Conservation (phyloP, 176 grass and related monocot species). For the Triticum turgidum region DNA sequence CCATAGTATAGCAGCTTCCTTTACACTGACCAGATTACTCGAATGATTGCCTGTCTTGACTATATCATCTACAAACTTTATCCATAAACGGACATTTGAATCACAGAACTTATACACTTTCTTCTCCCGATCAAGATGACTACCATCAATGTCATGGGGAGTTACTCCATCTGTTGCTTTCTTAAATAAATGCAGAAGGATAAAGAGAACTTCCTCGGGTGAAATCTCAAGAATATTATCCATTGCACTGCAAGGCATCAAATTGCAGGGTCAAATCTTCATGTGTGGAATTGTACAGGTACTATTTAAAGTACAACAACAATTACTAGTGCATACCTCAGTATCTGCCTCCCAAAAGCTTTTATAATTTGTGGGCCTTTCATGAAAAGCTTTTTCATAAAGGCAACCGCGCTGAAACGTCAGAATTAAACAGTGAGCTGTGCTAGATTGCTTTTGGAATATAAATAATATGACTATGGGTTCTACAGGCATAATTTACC, state of each 20-base stretch:
- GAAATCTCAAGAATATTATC: slow-evolving; percentile 63
- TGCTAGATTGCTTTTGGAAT: slow-evolving; percentile 7
- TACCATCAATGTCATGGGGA: slow-evolving; percentile 39
- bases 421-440: background rate
- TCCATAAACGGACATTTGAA: slow-evolving; percentile 54
- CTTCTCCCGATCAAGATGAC: slow-evolving; percentile 38
- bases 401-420: slow-evolving; percentile 43
- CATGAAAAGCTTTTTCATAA: slow-evolving; percentile 58
- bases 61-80: slow-evolving; percentile 43
- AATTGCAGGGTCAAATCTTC: slow-evolving; percentile 15
- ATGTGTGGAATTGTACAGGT: background rate
- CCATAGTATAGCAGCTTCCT: slow-evolving; percentile 74
- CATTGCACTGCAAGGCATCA: slow-evolving; percentile 56
- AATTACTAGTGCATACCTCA: slow-evolving; percentile 52
- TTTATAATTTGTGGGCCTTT: slow-evolving; percentile 52
- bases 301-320: background rate
- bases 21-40: slow-evolving; percentile 48
- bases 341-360: slow-evolving; percentile 62
- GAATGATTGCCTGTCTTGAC: slow-evolving; percentile 18
- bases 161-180: slow-evolving; percentile 37
- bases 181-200: slow-evolving; percentile 69
- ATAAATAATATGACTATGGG: background rate
- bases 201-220: slow-evolving; percentile 63
- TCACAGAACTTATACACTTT: slow-evolving; percentile 61
- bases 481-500: slow-evolving; percentile 41